Base-by-base conservation (phyloP, 2,329 filamentous ascomycete species). In the Aspergillus tamarii region DNA sequence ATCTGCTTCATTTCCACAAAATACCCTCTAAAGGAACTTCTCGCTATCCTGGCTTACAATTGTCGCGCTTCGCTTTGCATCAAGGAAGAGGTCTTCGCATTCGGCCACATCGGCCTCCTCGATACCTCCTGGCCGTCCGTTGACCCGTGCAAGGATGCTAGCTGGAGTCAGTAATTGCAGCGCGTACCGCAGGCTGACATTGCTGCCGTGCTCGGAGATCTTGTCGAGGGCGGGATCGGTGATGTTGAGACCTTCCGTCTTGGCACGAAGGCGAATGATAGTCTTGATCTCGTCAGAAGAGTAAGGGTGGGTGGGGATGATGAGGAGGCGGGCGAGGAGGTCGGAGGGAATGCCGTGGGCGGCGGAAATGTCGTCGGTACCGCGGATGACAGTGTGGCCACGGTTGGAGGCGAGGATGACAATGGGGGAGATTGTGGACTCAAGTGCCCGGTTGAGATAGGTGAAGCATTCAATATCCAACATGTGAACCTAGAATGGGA, bases 381-480 rank as follows among this genome's bases (percentile, higher is more conserved):
- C 94, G 72, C 93, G 92, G 76, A 99, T 95, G 69, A 93, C 91
- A 68, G 92, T 94, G 84, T 94, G 90, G 78, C 95, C 95, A 73
- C 95, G 91, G 83, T 99, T 99, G 48, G 95, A 98, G 64, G 95
- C 95, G 65, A 99, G 89, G 70, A 99, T 95, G 66, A 99, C 95
- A 74, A 99, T 97, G 63, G 95, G 95, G 1, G 94, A 94, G 74
- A 99, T 96, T 69, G 89, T 88, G 61, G 92, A 94, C 84, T 99
- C 95, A 70, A 99, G 87, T n/a, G 95, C 95, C 76, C 94, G 92
- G 85, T 98, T 98, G 75, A 99, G 89, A 82, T 97, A 99, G 70
- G 95, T 98, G 83, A 98, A 99, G 84, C 94, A 96, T 84, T 99
- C 95, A 71, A 99, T 91, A 79, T 99, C 95, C 72, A 99, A 93